phyloP scores from a whole-genome alignment of 257 asterid genomes.

The Gynochthodes officinalis region DNA sequence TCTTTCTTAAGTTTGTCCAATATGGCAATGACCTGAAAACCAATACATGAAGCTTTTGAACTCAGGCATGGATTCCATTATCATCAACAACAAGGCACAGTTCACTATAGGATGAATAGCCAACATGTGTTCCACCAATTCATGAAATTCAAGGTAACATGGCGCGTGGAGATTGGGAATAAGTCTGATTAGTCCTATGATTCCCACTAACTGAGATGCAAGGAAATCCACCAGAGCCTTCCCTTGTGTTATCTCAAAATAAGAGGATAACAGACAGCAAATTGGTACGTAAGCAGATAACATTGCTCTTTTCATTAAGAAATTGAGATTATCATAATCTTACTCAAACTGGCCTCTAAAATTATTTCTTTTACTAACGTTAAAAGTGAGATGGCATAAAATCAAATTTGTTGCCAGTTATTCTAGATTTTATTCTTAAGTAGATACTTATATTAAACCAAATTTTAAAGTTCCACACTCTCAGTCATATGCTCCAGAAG shows the following conservation, averaged over 20 bases:
- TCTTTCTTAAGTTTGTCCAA: constrained; percentile 86
- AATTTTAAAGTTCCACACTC: neutral
- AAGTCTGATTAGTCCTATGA: too few species aligned
- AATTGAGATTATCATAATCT: neutral
- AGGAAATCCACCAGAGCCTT: neutral
- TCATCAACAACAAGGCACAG: neutral
- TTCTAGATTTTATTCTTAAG: neutral
- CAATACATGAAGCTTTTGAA: neutral
- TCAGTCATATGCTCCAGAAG: neutral
- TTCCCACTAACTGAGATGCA: neutral
- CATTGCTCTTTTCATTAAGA: neutral
- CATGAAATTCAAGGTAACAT: neutral
- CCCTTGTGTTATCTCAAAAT: neutral
- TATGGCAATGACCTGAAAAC: constrained; percentile 84
- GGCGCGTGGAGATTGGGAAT: too few species aligned
- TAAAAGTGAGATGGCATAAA: neutral
- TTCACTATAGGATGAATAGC: neutral
- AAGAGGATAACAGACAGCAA: neutral
- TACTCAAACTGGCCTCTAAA: neutral
- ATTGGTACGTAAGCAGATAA: neutral
- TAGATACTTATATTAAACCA: neutral
- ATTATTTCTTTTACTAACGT: neutral
- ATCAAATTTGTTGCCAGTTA: neutral
- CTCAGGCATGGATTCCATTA: neutral
- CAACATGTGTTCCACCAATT: neutral